Evolutionary conservation across 805 yeast genomes (phyloP), one percentile per base, ranked within the genome.

Genomic region (Clavispora carvajalis): DNA sequence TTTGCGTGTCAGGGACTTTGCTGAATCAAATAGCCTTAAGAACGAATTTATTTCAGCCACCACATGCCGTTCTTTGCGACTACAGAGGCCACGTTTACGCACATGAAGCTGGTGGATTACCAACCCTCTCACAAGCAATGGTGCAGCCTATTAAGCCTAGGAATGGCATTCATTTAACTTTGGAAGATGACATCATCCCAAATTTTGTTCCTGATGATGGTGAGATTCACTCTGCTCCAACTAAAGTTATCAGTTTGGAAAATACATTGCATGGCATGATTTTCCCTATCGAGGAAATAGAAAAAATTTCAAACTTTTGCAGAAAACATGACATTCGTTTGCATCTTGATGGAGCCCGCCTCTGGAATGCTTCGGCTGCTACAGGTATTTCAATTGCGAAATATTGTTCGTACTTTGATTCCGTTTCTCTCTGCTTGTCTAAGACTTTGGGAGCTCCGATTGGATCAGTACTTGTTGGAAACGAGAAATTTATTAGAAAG

Each of bases 401-500:
- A 41, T 68, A 67, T 45, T 61, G 70, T 50, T 51, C 61, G 10
- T 48, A 59, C 46, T 68, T 69, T 41, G 72, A 69, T 55, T 58
- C 69, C 17, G 71, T 69, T 4, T 67, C 72, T 7, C 57, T 69
- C 19, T 69, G 74, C 47, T 58, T 69, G 35, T 65, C 72, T 22
- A 69, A 69, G 46, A 50, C 69, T 2, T 49, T 69, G 29, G 74
- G 73, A 16, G 73, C 74, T 2, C 74, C 74, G 4, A 57, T 69
- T 34, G 74, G 74, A 1, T 63, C 71, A 3, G 63, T 69, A 5
- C 57, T 69, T 38, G 73, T 68, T 10, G 62, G 62, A 1, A 54
- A 53, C 11, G 37, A 41, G n/a, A 47, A 47, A 26, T 59, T 65
- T 36, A 61, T 69, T 34, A 45, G 46, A 12, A 69, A 69, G 45